A percentile compares a stretch with the other conserved stretches of the same genome.
Conservation (phyloP, 2,329 filamentous ascomycete species). For the Penicillium sclerotigenum region DNA sequence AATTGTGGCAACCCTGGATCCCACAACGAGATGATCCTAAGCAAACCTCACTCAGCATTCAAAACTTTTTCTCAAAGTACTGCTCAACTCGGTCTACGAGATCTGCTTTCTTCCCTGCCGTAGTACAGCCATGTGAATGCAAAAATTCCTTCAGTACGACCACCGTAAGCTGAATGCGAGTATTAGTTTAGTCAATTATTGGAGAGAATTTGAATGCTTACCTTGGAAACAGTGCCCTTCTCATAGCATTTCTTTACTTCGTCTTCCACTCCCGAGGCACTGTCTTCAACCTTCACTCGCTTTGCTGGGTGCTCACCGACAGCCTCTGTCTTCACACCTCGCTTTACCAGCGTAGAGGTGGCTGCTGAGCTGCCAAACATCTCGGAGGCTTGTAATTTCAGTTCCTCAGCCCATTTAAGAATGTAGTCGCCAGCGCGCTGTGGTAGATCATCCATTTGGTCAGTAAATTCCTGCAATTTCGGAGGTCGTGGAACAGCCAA, state of each 20-base stretch:
- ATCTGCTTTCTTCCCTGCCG: constrained; percentile 50
- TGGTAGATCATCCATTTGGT: neutral
- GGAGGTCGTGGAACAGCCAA: constrained; percentile 17
- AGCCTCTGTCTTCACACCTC: constrained; percentile 34
- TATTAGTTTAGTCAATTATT: constrained; percentile 3
- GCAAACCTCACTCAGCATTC: neutral
- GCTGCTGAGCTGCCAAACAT: constrained; percentile 38
- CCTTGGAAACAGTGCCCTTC: constrained; percentile 45
- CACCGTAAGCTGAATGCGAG: constrained; percentile 42
- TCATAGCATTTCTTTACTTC: constrained; percentile 43
- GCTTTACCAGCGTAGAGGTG: constrained; percentile 49
- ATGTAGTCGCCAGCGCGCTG: constrained; percentile 73
- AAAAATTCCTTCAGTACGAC: constrained; percentile 48
- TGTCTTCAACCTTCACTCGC: constrained; percentile 44
- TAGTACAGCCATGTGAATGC: constrained; percentile 40
- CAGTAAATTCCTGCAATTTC: neutral
- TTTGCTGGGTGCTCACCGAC: constrained; percentile 40
- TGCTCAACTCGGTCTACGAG: constrained; percentile 51
- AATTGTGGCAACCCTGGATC: neutral
- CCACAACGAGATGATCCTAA: neutral
- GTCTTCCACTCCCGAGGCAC: constrained; percentile 28
- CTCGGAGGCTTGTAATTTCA: constrained; percentile 58
- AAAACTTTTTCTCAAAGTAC: constrained; percentile 46
- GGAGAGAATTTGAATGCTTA: constrained; percentile 12
- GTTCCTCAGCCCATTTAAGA: constrained; percentile 68